phyloP scores from a whole-genome alignment of 2,329 filamentous ascomycete species.

The Diaporthe sp. region DNA sequence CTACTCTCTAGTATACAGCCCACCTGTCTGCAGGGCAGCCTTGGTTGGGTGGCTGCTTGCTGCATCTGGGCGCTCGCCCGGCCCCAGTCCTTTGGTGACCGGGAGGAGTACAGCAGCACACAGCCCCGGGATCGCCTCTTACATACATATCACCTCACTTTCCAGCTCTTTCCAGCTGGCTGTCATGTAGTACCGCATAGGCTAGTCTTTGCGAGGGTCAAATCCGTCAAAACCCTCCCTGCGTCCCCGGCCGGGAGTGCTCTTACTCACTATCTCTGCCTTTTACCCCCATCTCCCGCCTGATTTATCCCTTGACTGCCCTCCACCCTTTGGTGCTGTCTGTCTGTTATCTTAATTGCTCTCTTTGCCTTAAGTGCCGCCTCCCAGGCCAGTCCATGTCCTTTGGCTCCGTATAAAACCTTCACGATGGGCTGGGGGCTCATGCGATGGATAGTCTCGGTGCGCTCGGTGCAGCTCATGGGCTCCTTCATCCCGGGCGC shows the following conservation, averaged over 20 bases:
- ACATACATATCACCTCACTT: constrained; percentile 30
- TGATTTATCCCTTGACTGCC: constrained; percentile 1
- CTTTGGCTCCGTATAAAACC: constrained; percentile 2
- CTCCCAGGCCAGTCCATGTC: constrained; percentile 4
- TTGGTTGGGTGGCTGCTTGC: constrained; percentile 20
- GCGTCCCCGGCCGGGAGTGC: background rate
- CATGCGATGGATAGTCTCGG: constrained; percentile 51
- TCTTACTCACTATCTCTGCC: constrained; percentile 6
- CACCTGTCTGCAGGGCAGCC: background rate
- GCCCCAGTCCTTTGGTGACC: constrained; percentile 20
- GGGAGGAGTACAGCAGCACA: constrained; percentile 35
- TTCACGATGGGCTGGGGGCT: constrained; percentile 44
- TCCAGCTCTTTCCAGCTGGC: constrained; percentile 32
- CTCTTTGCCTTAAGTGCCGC: background rate
- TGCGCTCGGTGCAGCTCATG: constrained; percentile 50
- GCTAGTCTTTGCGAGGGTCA: constrained; percentile 6
- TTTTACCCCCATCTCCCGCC: constrained; percentile 11
- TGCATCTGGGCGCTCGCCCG: constrained; percentile 16
- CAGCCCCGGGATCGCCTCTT: constrained; percentile 35
- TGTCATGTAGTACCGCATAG: constrained; percentile 26
- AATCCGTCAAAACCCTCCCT: constrained; percentile 16
- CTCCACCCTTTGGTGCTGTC: background rate
- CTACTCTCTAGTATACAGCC: constrained; percentile 5
- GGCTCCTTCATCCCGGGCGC: constrained; percentile 48
- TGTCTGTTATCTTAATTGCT: background rate